Conservation (phyloP, 2,329 filamentous ascomycete species). For the Westerdykella sp. region DNA sequence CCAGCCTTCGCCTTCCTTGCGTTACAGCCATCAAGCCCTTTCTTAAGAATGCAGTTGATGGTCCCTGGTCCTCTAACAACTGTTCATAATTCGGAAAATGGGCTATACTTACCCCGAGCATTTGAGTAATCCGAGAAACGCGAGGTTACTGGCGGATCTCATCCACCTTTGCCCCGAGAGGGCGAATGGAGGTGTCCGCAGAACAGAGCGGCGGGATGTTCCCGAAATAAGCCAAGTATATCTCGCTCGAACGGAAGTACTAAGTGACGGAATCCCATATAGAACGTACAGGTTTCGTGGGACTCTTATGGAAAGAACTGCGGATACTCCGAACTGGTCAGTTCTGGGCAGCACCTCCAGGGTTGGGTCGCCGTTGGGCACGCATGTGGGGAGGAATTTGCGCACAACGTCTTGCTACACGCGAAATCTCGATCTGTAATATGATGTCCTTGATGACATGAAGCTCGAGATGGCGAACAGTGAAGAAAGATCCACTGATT, state of each 20-base stretch:
- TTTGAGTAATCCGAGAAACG: conserved; percentile 6
- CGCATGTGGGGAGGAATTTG: conserved; percentile 2
- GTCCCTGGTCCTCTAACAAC: conserved; percentile 13
- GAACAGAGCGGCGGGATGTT: too few species aligned
- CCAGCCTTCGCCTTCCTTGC: background rate
- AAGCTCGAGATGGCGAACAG: conserved; percentile 9
- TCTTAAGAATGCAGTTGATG: conserved; percentile 12
- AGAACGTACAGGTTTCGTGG: conserved; percentile 9
- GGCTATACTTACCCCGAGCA: conserved; percentile 21
- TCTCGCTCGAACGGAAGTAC: conserved; percentile 8
- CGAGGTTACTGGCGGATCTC: conserved; percentile 8
- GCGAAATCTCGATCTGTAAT: background rate
- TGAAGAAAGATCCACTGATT: conserved; percentile 6
- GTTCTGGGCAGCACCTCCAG: background rate
- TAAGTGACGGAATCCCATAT: conserved; percentile 8
- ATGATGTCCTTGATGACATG: conserved; percentile 8
- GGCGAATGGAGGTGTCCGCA: too few species aligned
- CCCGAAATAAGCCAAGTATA: conserved; percentile 5
- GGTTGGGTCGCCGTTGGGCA: conserved; percentile 8
- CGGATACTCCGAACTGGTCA: conserved; percentile 5
- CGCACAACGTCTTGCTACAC: background rate
- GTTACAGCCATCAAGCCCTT: conserved; percentile 13
- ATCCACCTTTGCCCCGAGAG: background rate
- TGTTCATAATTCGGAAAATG: conserved; percentile 6
- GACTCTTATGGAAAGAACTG: conserved; percentile 3